These are phyloP conservation scores for Leucaena leucocephala DNA, from an alignment of 306 rosid species.

Conservation along the genomic window DNA sequence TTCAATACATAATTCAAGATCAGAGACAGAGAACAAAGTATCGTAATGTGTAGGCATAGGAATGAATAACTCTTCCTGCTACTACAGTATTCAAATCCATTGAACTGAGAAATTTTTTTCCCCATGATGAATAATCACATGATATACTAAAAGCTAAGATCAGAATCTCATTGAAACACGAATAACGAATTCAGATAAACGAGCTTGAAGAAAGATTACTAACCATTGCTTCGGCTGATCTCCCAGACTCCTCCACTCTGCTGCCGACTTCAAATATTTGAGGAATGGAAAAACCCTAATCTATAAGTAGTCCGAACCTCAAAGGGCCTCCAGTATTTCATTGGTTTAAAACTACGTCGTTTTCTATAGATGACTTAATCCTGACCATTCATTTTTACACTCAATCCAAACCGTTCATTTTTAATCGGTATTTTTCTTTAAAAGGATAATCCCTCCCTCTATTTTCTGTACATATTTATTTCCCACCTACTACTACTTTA, in stretches of 20 bases:
- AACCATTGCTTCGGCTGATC: slow-evolving; percentile 6
- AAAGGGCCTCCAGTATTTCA: no score
- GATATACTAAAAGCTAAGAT: not conserved
- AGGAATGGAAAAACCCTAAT: not conserved
- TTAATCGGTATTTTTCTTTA: no score
- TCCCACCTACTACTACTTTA: no score
- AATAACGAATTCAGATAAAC: not conserved
- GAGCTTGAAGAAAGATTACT: not conserved
- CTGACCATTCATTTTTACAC: no score
- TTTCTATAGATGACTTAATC: no score
- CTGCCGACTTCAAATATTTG: not conserved
- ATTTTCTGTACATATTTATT: no score
- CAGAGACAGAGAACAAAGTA: not conserved
- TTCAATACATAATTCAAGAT: not conserved
- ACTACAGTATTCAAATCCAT: not conserved
- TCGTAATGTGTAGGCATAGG: not conserved
- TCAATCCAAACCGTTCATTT: no score
- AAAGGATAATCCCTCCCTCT: no score
- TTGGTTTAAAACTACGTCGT: no score
- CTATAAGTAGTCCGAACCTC: no score
- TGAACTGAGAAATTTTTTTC: not conserved
- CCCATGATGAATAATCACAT: not conserved
- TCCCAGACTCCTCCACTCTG: not conserved
- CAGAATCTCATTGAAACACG: not conserved
- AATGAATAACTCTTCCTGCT: not conserved